Base-by-base conservation (phyloP, 2,329 filamentous ascomycete genomes). In the Madurella fahalii region DNA sequence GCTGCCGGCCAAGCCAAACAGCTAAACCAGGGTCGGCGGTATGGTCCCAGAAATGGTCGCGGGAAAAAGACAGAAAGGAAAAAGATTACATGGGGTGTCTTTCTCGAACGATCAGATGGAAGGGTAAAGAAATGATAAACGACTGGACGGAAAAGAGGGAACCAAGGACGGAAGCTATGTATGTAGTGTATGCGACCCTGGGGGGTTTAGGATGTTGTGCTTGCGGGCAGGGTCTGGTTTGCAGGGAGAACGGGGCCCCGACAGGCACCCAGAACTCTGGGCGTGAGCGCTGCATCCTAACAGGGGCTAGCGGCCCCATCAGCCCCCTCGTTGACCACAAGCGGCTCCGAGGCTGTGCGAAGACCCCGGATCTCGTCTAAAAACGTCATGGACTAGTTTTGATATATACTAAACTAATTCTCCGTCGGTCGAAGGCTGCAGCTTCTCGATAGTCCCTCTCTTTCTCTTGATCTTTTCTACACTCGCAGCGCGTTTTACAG, bases 311-410 rank as follows among this genome's bases (percentile, higher is more conserved):
- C 25, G 25, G 43, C 47, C 31, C 48, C 45, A 43, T 57, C 55
- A 54, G 53, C 53, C 56, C 53, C 53, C 55, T 44, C 44, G 53
- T 44, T 31, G 45, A 43, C 45, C 49, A n/a, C 53, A 44, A 44
- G 40, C 17, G 40, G 42, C 9, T 41, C 17, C 42, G 58, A 60
- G 58, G 58, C 58, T 60, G 56, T 60, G 58, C 55, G 54, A 18
- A 11, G 13, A 11, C 34, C 45, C 30, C 13, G 13, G 30, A 12
- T 37, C 42, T 17, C 42, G 25, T 45, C 42, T 25, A 7, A 25
- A 25, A 25, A 25, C 25, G 25, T 25, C 25, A 25, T 7, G 20
- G 13, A 45, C 34, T 11, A 5, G 34, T 2, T 37, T 43, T 43
- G n/a, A 44, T 40, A 32, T n/a, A 40, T n/a, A n/a, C n/a, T n/a